These are phyloP conservation scores for Blastobotrys peoriensis DNA, from an alignment of 805 yeast genomes.

Conservation along the genomic window DNA sequence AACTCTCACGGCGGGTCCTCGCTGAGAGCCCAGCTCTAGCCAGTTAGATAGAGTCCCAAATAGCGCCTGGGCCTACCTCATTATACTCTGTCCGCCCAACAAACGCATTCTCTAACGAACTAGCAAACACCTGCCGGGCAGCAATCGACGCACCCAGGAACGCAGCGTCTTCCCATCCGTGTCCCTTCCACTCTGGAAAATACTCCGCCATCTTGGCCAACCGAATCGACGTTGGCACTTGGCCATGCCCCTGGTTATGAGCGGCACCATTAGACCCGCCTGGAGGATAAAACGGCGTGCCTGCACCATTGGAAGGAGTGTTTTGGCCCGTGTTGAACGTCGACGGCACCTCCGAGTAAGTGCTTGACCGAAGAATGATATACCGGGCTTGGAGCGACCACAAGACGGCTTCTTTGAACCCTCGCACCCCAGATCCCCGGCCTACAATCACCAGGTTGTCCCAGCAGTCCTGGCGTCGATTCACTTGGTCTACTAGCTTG, in stretches of 20 bases:
- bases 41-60: conserved; percentile 58
- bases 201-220: conserved; percentile 77
- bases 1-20: no score
- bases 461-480: conserved; percentile 74
- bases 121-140: conserved; percentile 75
- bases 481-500: conserved; percentile 55
- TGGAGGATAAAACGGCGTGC: conserved; percentile 17
- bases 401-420: conserved; percentile 66
- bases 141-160: conserved; percentile 86
- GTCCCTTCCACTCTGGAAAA: conserved; percentile 88
- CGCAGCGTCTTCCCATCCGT: conserved; percentile 67
- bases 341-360: conserved; percentile 34
- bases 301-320: conserved; percentile 23
- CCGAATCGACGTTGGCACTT: conserved; percentile 74
- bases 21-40: no score
- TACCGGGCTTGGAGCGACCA: conserved; percentile 52
- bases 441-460: conserved; percentile 79
- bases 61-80: conserved; percentile 72
- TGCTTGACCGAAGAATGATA: conserved; percentile 36
- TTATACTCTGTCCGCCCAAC: conserved; percentile 65
- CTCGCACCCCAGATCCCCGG: conserved; percentile 65
- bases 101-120: conserved; percentile 54
- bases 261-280: conserved; percentile 6
- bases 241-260: conserved; percentile 38
- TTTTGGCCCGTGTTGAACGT: conserved; percentile 29